A percentile compares a stretch with the other conserved stretches of the same genome.
Evolutionary conservation across 306 rosid genomes (phyloP).

Genomic region (Begonia peltatifolia): DNA sequence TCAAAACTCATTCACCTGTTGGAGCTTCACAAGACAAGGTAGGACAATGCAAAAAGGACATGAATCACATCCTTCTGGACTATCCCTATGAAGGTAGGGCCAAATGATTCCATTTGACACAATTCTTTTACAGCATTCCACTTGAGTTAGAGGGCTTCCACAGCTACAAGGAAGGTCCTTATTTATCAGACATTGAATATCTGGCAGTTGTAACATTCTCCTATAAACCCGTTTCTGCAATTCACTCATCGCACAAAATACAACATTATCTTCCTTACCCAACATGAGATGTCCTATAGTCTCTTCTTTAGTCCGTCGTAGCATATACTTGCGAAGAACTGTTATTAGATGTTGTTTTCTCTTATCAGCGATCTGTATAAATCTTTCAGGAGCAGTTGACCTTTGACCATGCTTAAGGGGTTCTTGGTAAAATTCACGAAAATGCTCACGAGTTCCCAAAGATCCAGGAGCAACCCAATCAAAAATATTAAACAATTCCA

Average conservation of each 20-base stretch:
- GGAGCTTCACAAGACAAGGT: conserved; percentile 94
- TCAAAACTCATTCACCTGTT: conserved; percentile 50
- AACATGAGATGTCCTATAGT: conserved; percentile 98
- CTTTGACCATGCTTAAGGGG: conserved; percentile 97
- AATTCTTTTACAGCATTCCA: conserved; percentile 77
- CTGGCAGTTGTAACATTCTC: conserved; percentile 89
- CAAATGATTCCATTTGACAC: conserved; percentile 70
- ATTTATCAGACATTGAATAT: conserved; percentile 71
- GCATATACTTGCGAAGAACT: conserved; percentile 72
- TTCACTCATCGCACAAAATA: conserved; percentile 87
- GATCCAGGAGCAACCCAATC: conserved; percentile 92
- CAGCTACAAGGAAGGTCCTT: conserved; percentile 80
- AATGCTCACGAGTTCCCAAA: conserved; percentile 88
- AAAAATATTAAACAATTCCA: conserved; percentile 88
- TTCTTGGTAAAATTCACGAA: conserved; percentile 77
- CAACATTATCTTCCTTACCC: conserved; percentile 95
- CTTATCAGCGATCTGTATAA: conserved; percentile 59
- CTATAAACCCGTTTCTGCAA: conserved; percentile 71
- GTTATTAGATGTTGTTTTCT: conserved; percentile 59
- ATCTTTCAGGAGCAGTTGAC: conserved; percentile 81
- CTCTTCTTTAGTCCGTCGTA: conserved; percentile 90
- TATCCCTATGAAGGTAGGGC: conserved; percentile 82
- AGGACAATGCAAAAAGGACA: conserved; percentile 93
- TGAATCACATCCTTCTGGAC: conserved; percentile 84
- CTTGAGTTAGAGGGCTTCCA: conserved; percentile 91